Percentiles rank a stretch among this genome's conserved stretches.
Evolutionary conservation across 257 asterid genomes (phyloP).

Genomic region (Solanum rostratum): DNA sequence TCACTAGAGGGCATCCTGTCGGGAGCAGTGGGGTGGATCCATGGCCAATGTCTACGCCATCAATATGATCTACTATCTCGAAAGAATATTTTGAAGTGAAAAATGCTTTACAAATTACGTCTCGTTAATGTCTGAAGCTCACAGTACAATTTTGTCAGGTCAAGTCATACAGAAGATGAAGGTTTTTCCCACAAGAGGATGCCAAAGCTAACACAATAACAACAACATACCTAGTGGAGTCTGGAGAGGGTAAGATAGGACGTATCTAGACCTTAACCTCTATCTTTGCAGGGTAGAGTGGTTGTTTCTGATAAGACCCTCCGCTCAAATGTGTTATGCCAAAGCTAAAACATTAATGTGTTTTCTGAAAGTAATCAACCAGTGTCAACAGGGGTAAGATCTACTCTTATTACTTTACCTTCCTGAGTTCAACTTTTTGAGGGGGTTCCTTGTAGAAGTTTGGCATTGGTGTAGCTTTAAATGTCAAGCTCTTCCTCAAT

Average conservation of each 20-base stretch:
- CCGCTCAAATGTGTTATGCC: not conserved
- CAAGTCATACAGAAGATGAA: not conserved
- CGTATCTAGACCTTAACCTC: too few species aligned
- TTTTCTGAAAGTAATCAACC: not conserved
- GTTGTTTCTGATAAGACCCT: too few species aligned
- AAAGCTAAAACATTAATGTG: not conserved
- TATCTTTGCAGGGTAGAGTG: too few species aligned
- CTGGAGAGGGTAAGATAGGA: too few species aligned
- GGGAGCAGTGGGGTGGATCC: not conserved
- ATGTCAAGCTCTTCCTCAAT: slow-evolving; percentile 61
- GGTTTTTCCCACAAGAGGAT: not conserved
- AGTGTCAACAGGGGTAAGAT: not conserved
- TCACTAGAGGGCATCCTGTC: not conserved
- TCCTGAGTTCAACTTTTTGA: slow-evolving; percentile 62
- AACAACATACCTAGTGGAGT: too few species aligned
- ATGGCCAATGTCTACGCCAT: not conserved
- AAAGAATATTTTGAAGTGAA: not conserved
- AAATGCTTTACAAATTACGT: not conserved
- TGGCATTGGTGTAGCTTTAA: slow-evolving; percentile 91
- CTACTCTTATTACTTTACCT: slow-evolving; percentile 26
- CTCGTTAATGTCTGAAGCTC: not conserved
- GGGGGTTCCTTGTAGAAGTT: slow-evolving; percentile 86
- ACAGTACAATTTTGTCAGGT: not conserved
- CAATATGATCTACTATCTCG: not conserved
- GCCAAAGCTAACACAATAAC: not conserved